Percentiles rank a stretch among this genome's conserved stretches.
Conservation (phyloP, 495 filamentous ascomycete genomes). For the Talaromyces nanjingensis region DNA sequence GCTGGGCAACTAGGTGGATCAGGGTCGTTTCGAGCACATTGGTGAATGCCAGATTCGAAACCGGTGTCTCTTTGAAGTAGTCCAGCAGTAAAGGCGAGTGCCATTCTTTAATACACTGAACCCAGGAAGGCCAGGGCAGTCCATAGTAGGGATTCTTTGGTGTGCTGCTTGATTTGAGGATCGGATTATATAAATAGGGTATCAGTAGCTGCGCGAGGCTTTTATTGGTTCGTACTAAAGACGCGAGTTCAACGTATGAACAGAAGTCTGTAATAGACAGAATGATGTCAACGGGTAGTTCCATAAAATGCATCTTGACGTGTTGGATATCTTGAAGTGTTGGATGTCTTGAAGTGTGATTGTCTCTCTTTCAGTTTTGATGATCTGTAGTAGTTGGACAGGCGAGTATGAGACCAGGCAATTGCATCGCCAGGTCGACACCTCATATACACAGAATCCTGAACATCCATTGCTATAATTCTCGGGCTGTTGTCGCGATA, state of each 20-base stretch:
- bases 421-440: neutral
- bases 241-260: neutral
- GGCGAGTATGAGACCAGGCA: neutral
- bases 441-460: neutral
- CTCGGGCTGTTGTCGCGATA: neutral
- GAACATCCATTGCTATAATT: neutral
- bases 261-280: neutral
- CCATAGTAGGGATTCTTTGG: neutral
- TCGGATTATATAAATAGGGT: neutral
- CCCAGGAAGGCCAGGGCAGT: neutral
- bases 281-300: neutral
- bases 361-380: neutral
- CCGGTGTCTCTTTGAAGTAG: neutral
- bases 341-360: neutral
- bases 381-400: neutral
- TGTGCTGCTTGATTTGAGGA: neutral
- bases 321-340: neutral
- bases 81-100: neutral
- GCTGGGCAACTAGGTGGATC: neutral
- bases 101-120: neutral
- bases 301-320: neutral
- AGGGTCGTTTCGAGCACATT: neutral
- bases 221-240: neutral
- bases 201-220: neutral
- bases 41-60: neutral